These are phyloP conservation scores for Aspergillus ruber DNA, from an alignment of 2,329 filamentous ascomycete genomes.

Conservation along the genomic window DNA sequence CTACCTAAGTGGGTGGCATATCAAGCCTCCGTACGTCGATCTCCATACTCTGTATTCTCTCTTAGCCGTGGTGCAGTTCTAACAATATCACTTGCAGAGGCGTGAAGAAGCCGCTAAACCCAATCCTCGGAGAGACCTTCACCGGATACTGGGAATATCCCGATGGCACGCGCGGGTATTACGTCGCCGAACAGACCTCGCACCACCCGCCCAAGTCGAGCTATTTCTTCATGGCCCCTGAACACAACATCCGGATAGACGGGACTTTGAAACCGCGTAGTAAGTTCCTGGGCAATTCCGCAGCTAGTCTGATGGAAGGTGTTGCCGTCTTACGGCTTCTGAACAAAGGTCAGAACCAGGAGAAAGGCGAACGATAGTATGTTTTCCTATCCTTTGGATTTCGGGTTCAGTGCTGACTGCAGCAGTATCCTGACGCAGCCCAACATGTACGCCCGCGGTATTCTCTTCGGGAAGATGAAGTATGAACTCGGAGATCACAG, in stretches of 20 bases:
- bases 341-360: slow-evolving; percentile 62
- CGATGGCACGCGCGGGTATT: slow-evolving; percentile 80
- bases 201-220: slow-evolving; percentile 98
- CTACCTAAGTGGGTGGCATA: slow-evolving; percentile 97
- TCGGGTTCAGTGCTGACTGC: background rate
- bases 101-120: slow-evolving; percentile 97
- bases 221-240: slow-evolving; percentile 97
- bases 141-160: slow-evolving; percentile 93
- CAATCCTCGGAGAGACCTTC: slow-evolving; percentile 89
- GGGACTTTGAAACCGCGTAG: slow-evolving; percentile 91
- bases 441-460: slow-evolving; percentile 97
- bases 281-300: slow-evolving; percentile 93
- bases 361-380: slow-evolving; percentile 77
- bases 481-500: slow-evolving; percentile 97
- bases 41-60: background rate
- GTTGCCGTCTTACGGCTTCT: slow-evolving; percentile 78
- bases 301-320: slow-evolving; percentile 96
- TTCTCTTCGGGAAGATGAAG: slow-evolving; percentile 98
- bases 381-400: slow-evolving; percentile 26
- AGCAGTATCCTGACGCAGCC: slow-evolving; percentile 83
- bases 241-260: slow-evolving; percentile 90
- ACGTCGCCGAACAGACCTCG: slow-evolving; percentile 95
- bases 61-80: background rate
- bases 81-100: slow-evolving; percentile 51
- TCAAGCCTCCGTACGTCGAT: slow-evolving; percentile 77